Conservation (phyloP, 1,139 yeast species). For the Zhuliangozyma parablackwelliae region DNA sequence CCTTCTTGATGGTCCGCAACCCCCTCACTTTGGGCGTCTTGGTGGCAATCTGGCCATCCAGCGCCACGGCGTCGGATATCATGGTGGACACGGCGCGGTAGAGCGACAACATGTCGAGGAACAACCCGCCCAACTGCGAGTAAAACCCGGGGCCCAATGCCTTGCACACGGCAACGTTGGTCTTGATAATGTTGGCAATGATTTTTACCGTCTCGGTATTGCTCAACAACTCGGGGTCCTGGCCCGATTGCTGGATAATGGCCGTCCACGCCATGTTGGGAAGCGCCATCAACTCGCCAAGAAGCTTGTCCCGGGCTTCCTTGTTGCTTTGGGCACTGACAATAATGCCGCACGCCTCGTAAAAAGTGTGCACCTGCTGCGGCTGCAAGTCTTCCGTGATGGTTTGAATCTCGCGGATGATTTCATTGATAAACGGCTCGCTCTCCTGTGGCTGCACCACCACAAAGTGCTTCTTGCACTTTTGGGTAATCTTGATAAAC, state of each 20-base stretch:
- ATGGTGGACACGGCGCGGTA: constrained; percentile 88
- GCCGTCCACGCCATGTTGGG: constrained; percentile 96
- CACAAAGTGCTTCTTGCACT: constrained; percentile 94
- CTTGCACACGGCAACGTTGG: constrained; percentile 90
- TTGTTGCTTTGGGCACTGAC: constrained; percentile 72
- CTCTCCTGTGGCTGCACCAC: constrained; percentile 78
- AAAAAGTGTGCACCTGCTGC: constrained; percentile 95
- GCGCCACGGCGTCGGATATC: constrained; percentile 76
- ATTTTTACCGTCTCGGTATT: constrained; percentile 88
- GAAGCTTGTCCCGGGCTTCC: constrained; percentile 65
- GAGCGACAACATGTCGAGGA: constrained; percentile 83
- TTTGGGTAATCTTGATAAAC: constrained; percentile 87
- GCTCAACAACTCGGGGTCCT: constrained; percentile 77
- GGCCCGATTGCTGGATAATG: constrained; percentile 82
- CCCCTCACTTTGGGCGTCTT: constrained; percentile 95
- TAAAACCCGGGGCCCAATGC: constrained; percentile 91
- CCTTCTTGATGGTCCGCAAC: constrained; percentile 93
- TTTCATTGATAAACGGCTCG: constrained; percentile 92
- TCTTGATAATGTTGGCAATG: constrained; percentile 87
- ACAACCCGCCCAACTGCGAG: constrained; percentile 82
- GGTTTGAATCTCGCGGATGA: constrained; percentile 72
- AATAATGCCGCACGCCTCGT: constrained; percentile 95
- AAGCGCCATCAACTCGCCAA: constrained; percentile 76
- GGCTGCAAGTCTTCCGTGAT: constrained; percentile 93
- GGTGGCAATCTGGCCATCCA: constrained; percentile 82